A percentile compares a stretch with the other conserved stretches of the same genome.
Evolutionary conservation across 2,329 filamentous ascomycete species (phyloP).

Genomic region (Fusarium bactridioides): DNA sequence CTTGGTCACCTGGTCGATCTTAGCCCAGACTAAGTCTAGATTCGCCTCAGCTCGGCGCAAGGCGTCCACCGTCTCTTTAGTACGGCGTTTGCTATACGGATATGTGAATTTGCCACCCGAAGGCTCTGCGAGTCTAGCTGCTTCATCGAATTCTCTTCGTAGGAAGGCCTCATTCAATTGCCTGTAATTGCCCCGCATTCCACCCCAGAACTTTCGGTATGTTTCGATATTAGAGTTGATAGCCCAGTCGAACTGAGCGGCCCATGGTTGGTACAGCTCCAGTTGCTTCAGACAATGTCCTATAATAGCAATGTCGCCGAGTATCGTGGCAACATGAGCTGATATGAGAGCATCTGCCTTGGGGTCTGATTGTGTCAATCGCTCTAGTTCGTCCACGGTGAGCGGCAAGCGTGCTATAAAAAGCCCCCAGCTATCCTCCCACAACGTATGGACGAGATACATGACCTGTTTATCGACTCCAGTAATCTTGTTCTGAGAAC

Average conservation of each 20-base stretch:
- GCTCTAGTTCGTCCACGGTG: background rate
- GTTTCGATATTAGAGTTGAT: rapidly evolving
- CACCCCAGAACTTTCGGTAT: rapidly evolving
- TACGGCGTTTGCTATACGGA: background rate
- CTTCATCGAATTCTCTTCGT: background rate
- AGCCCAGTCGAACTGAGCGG: background rate
- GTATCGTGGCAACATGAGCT: background rate
- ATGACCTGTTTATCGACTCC: background rate
- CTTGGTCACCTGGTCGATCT: too few relatives aligned
- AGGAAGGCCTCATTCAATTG: background rate
- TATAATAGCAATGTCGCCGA: background rate
- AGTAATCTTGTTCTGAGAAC: background rate
- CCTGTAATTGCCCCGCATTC: rapidly evolving
- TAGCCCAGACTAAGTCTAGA: background rate
- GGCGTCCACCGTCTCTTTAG: background rate
- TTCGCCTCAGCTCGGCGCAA: background rate
- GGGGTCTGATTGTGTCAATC: background rate
- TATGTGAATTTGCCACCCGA: background rate
- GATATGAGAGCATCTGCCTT: background rate
- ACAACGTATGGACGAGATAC: background rate
- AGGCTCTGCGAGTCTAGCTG: background rate
- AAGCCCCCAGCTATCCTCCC: background rate
- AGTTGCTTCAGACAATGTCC: background rate
- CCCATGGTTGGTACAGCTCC: background rate
- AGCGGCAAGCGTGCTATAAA: background rate